Conservation (phyloP, 495 filamentous ascomycete genomes). For the Letharia columbiana region DNA sequence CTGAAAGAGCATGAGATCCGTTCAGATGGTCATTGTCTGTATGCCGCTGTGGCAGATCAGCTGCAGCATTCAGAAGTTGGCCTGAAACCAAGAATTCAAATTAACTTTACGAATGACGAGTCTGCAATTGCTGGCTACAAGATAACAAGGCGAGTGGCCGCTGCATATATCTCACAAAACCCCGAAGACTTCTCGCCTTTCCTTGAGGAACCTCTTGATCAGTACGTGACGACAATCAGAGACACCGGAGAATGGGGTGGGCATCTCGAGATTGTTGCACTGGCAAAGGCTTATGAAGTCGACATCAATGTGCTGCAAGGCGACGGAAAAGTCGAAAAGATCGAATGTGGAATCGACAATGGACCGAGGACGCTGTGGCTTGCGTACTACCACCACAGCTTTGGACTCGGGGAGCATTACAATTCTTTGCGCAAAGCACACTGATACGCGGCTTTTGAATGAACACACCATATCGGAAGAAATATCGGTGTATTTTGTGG, state of each 20-base stretch:
- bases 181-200: constrained; percentile 58
- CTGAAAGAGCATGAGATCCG: constrained; percentile 71
- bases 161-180: constrained; percentile 49
- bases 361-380: constrained; percentile 61
- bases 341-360: constrained; percentile 44
- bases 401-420: constrained; percentile 93
- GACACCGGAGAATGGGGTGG: constrained; percentile 97
- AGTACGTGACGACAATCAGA: constrained; percentile 66
- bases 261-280: constrained; percentile 76
- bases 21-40: constrained; percentile 95
- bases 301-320: constrained; percentile 80
- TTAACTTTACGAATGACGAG: not conserved
- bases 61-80: constrained; percentile 42
- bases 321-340: constrained; percentile 66
- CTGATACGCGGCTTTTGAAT: not conserved
- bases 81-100: constrained; percentile 33
- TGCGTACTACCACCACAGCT: constrained; percentile 88
- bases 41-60: constrained; percentile 84
- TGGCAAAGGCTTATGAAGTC: constrained; percentile 74
- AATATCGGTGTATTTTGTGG: not conserved
- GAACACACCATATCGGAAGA: not conserved
- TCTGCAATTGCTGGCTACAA: constrained; percentile 13
- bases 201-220: constrained; percentile 71
- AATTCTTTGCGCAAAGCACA: constrained; percentile 55
- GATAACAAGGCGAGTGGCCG: constrained; percentile 37